These are phyloP conservation scores for Schizophyllum amplum DNA, from an alignment of 1,284 basidiomycete species.

Conservation along the genomic window DNA sequence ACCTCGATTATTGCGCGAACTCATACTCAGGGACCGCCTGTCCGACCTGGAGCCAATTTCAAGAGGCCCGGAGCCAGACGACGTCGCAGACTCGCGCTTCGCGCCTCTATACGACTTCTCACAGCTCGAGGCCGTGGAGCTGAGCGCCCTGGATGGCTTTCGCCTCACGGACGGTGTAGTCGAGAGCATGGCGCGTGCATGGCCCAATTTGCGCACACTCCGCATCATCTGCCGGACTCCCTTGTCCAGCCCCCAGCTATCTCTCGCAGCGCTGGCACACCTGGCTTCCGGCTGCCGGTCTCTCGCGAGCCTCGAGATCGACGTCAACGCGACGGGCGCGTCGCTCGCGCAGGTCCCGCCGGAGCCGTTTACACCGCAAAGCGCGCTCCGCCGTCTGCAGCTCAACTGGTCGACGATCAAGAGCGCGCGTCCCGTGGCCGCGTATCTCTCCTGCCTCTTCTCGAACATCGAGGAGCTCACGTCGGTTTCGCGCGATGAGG, in stretches of 20 bases:
- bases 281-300: neutral
- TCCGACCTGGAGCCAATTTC: too few species aligned
- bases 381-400: neutral
- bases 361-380: neutral
- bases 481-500: neutral
- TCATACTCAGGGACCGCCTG: neutral
- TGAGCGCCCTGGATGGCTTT: neutral
- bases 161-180: neutral
- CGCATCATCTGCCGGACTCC: too few species aligned
- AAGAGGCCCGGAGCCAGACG: neutral
- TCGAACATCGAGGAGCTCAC: neutral
- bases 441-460: neutral
- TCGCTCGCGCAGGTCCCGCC: neutral
- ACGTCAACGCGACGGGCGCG: neutral
- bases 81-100: neutral
- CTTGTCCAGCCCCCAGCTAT: too few species aligned
- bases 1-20: neutral
- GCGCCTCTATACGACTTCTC: neutral
- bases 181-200: neutral
- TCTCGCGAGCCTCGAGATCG: neutral
- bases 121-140: neutral
- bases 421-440: neutral
- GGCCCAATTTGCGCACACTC: too few species aligned
- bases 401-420: neutral
- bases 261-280: neutral